phyloP scores from a whole-genome alignment of 2,329 filamentous ascomycete species.

The Pestalotiopsis sp. region DNA sequence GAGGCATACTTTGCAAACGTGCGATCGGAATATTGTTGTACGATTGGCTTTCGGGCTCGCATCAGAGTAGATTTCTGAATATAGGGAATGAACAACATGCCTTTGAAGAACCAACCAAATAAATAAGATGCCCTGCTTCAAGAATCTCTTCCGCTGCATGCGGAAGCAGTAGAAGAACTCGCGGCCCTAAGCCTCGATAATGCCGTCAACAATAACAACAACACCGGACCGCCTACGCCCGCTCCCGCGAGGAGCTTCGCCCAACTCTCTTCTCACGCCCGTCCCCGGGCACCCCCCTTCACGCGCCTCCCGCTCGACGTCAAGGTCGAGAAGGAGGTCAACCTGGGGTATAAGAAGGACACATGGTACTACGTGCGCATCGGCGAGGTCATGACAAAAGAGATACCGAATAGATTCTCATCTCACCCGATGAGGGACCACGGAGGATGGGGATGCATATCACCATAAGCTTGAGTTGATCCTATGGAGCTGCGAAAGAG shows the following conservation, averaged over 20 bases:
- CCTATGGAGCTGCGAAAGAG: no score
- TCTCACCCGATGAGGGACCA: no score
- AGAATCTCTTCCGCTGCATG: background rate
- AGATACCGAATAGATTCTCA: no score
- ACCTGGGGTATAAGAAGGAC: background rate
- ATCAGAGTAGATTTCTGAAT: no score
- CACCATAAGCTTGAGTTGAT: no score
- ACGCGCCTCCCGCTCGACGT: background rate
- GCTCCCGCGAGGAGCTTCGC: background rate
- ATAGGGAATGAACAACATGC: no score
- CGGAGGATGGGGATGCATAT: no score
- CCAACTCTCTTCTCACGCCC: background rate
- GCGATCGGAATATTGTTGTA: no score
- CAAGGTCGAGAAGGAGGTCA: constrained; percentile 8
- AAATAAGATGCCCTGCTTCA: background rate
- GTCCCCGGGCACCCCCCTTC: background rate
- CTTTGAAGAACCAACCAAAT: no score
- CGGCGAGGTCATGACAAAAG: constrained; percentile 7
- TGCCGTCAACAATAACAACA: background rate
- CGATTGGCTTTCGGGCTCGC: no score
- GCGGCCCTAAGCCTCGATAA: background rate
- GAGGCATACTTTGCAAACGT: no score
- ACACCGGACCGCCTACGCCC: background rate
- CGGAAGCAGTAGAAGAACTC: background rate
- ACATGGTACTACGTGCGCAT: constrained; percentile 9